Base-by-base conservation (phyloP, 257 asterid species). In the Gynochthodes officinalis region DNA sequence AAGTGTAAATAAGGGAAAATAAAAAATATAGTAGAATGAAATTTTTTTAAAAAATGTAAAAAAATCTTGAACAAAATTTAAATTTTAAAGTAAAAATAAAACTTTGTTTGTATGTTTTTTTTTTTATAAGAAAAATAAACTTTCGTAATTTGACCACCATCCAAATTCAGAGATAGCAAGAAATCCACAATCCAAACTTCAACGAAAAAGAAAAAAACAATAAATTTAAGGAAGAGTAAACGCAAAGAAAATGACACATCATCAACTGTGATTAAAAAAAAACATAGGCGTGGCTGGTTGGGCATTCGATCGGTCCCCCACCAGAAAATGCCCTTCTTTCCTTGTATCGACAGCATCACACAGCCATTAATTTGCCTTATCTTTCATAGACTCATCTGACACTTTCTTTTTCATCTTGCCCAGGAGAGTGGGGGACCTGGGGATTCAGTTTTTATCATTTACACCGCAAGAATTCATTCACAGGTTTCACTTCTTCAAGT, bases 381-480 rank as follows among this genome's bases (percentile, higher is more conserved):
- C 81, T 78, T 74, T 76, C 55, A n/a, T n/a, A 79, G 65, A 77
- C 81, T 82, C 70, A 82, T 77, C 82, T 78, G 86, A 81, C 80
- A 70, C 18, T 75, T 21, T 21, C 27, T 19, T 21, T 0, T 21
- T 4, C 69, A 75, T 77, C 80, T 79, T 81, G 76, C 67, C 80
- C 79, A 75, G 78, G 73, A 78, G 78, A 57, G 83, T 77, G 23
- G 87, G 93, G 96, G 89, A 82, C 96, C 94, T 84, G 42, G 67
- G 69, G 25, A 55, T 64, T 64, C 4, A 21, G 25, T 46, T 75
- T 68, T 67, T 35, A 57, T 74, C 73, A 55, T 66, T n/a, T 66
- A 25, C 7, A 67, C 11, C 60, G 25, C 30, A 43, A 58, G 74
- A 59, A 58, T 67, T 14, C 61, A 1, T n/a, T n/a, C n/a, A n/a